Conservation (phyloP, 2,329 filamentous ascomycete genomes). For the Botrytis tulipae region DNA sequence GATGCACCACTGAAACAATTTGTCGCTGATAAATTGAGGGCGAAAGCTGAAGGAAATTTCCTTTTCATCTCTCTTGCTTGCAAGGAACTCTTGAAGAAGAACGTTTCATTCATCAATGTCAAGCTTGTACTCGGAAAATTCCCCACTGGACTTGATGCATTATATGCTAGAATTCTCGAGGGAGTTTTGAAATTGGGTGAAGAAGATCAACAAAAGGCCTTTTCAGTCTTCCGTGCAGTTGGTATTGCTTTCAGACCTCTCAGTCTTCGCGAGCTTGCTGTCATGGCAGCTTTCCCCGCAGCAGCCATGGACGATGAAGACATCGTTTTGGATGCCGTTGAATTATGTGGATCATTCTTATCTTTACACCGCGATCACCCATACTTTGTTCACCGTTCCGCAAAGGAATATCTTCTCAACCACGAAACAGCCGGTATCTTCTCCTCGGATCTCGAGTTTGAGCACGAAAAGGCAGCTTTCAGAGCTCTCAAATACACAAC, state of each 20-base stretch:
- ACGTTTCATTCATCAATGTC: conserved; percentile 18
- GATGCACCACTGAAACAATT: conserved; percentile 18
- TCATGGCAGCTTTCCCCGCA: conserved; percentile 16
- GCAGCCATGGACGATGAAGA: conserved; percentile 18
- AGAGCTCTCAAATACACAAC: conserved; percentile 20
- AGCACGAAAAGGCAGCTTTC: conserved; percentile 20
- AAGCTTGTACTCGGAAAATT: conserved; percentile 20
- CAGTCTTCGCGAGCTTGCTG: conserved; percentile 18
- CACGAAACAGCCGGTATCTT: conserved; percentile 21
- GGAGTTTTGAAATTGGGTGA: conserved; percentile 10
- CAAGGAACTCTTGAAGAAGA: conserved; percentile 19
- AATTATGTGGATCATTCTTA: conserved; percentile 20
- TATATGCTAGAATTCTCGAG: conserved; percentile 20
- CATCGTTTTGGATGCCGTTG: conserved; percentile 11
- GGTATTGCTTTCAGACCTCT: conserved; percentile 21
- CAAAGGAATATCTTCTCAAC: conserved; percentile 19
- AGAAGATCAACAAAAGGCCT: conserved; percentile 20
- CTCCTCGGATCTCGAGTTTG: conserved; percentile 18
- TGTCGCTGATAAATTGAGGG: conserved; percentile 14
- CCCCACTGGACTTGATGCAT: conserved; percentile 10
- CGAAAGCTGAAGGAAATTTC: conserved; percentile 16
- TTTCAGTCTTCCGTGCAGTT: conserved; percentile 18
- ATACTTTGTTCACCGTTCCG: conserved; percentile 20
- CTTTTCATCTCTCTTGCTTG: conserved; percentile 20
- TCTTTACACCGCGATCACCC: conserved; percentile 16